Evolutionary conservation across 257 asterid genomes (phyloP).

Genomic region (Nicotiana attenuata): DNA sequence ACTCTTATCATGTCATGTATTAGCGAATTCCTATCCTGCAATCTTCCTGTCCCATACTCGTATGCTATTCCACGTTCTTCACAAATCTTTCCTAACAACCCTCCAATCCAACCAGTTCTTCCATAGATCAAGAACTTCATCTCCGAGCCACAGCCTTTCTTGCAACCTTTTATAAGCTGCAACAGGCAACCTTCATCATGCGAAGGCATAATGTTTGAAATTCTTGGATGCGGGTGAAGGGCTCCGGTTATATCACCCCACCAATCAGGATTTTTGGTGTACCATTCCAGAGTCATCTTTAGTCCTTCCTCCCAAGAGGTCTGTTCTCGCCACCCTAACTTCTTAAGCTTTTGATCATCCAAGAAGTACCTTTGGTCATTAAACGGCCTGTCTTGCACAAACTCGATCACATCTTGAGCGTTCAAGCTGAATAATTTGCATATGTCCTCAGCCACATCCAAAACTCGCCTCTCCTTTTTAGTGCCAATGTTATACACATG

Average conservation of each 20-base stretch:
- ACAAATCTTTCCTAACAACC: constrained; percentile 17
- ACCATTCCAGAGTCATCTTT: constrained; percentile 15
- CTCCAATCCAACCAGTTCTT: constrained; percentile 14
- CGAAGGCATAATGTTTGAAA: background rate
- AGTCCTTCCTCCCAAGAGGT: constrained; percentile 16
- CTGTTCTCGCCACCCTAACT: constrained; percentile 11
- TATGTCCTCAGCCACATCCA: constrained; percentile 12
- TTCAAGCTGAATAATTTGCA: constrained; percentile 11
- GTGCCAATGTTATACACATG: constrained; percentile 19
- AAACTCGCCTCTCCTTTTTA: constrained; percentile 13
- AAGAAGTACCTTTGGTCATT: constrained; percentile 18
- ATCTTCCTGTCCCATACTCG: constrained; percentile 12
- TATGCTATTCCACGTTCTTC: constrained; percentile 7
- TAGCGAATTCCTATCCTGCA: constrained; percentile 5
- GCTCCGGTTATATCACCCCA: constrained; percentile 19
- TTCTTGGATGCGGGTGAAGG: constrained; percentile 15
- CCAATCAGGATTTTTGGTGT: constrained; percentile 10
- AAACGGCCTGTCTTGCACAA: constrained; percentile 13
- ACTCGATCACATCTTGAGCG: constrained; percentile 2
- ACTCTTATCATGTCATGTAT: constrained; percentile 12
- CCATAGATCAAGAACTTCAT: constrained; percentile 17
- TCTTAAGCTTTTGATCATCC: constrained; percentile 17
- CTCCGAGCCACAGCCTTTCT: background rate
- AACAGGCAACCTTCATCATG: constrained; percentile 5
- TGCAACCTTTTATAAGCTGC: background rate